Conservation (phyloP, 306 rosid genomes). For the Abrus pulchellus region DNA sequence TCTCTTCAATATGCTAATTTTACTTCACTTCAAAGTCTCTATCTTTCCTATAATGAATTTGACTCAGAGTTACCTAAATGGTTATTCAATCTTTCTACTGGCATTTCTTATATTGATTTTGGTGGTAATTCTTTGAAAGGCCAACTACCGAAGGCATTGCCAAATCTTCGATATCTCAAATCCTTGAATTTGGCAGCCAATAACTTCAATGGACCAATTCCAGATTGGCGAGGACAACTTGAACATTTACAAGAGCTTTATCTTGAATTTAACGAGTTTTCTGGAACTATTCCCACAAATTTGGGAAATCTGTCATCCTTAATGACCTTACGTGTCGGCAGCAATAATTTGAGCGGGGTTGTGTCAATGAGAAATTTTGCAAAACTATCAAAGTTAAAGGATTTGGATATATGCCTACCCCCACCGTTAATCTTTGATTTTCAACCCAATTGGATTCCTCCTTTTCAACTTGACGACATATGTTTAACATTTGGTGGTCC, state of each 20-base stretch:
- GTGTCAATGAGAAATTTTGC: not conserved
- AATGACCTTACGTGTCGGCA: not conserved
- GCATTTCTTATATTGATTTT: not conserved
- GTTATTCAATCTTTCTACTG: not conserved
- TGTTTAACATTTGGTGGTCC: not conserved
- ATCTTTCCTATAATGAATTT: not conserved
- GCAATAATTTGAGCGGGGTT: not conserved
- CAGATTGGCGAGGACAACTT: constrained; percentile 4
- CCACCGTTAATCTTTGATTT: not conserved
- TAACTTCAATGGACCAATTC: constrained; percentile 32
- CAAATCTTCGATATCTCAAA: constrained; percentile 23
- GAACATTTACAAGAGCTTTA: not conserved
- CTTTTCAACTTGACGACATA: not conserved
- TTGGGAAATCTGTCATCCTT: constrained; percentile 4
- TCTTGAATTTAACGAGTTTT: not conserved
- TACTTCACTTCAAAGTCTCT: constrained; percentile 40
- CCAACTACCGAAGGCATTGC: constrained; percentile 1
- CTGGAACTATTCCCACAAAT: not conserved
- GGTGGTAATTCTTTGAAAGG: not conserved
- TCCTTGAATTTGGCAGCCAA: not conserved
- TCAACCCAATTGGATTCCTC: not conserved
- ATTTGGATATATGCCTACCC: not conserved
- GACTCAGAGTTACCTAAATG: not conserved
- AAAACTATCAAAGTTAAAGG: not conserved
- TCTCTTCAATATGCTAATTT: constrained; percentile 28